Evolutionary conservation across 2,329 filamentous ascomycete species (phyloP).

Genomic region (Aspergillus vadensis): DNA sequence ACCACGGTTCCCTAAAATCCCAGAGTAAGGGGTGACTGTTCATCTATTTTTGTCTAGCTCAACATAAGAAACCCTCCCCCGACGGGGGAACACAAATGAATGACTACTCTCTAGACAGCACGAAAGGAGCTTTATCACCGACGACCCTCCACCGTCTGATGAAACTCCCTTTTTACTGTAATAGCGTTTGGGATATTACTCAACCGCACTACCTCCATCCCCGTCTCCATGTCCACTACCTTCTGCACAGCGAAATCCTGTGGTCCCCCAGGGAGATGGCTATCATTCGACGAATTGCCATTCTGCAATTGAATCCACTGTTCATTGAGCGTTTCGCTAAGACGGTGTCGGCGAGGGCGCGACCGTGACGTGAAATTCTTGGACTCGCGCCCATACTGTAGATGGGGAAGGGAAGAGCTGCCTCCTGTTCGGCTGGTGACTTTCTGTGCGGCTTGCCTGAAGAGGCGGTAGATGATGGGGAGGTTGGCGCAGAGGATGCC

Average conservation of each 20-base stretch:
- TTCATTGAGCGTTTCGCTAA: background rate
- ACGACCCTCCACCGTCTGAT: constrained; percentile 1
- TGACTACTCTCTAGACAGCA: background rate
- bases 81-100: background rate
- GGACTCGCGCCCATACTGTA: constrained; percentile 6
- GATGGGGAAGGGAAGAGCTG: background rate
- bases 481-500: constrained; percentile 13
- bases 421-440: constrained; percentile 1
- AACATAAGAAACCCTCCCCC: no score
- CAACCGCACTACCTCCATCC: background rate
- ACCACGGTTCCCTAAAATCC: no score
- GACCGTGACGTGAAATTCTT: background rate
- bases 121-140: background rate
- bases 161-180: constrained; percentile 1
- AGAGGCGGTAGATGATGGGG: constrained; percentile 14
- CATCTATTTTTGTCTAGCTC: no score
- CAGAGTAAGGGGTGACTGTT: no score
- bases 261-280: background rate
- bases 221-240: background rate
- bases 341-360: background rate
- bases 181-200: background rate
- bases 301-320: constrained; percentile 10
- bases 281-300: background rate
- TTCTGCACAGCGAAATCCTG: background rate
- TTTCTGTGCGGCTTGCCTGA: constrained; percentile 6